A percentile compares a stretch with the other conserved stretches of the same genome.
These are phyloP conservation scores for Zygosaccharomyces kombuchaensis DNA, from an alignment of 805 yeast species.

Conservation along the genomic window DNA sequence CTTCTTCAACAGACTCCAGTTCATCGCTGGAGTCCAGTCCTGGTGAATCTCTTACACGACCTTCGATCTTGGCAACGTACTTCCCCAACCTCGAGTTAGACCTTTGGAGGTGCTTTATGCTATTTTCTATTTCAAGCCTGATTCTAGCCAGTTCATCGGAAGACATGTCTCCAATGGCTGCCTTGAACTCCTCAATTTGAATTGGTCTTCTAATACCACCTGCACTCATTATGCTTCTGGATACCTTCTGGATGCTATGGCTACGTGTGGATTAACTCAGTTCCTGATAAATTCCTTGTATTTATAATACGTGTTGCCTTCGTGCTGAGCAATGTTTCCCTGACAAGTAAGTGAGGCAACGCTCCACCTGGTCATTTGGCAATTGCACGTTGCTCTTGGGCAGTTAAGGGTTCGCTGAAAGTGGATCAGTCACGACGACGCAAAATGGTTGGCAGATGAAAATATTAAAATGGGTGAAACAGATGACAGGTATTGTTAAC, in stretches of 20 bases:
- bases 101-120: conserved; percentile 45
- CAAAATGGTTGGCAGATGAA: neutral
- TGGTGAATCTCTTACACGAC: conserved; percentile 21
- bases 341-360: neutral
- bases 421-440: neutral
- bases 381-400: conserved; percentile 2
- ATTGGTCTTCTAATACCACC: conserved; percentile 36
- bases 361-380: neutral
- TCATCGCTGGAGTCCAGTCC: conserved; percentile 26
- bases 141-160: conserved; percentile 40
- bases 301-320: neutral
- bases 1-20: conserved; percentile 33
- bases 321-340: neutral
- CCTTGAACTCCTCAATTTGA: conserved; percentile 44
- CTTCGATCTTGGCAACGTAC: conserved; percentile 38
- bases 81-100: conserved; percentile 47
- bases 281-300: neutral
- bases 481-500: neutral
- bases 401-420: conserved; percentile 1
- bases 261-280: neutral
- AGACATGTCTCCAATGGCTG: conserved; percentile 51
- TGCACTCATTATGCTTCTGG: conserved; percentile 22
- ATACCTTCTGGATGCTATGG: neutral
- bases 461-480: neutral
- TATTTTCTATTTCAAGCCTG: conserved; percentile 36